Base-by-base conservation (phyloP, 177 flowering plant genomes). In the Vitis hybrid region DNA sequence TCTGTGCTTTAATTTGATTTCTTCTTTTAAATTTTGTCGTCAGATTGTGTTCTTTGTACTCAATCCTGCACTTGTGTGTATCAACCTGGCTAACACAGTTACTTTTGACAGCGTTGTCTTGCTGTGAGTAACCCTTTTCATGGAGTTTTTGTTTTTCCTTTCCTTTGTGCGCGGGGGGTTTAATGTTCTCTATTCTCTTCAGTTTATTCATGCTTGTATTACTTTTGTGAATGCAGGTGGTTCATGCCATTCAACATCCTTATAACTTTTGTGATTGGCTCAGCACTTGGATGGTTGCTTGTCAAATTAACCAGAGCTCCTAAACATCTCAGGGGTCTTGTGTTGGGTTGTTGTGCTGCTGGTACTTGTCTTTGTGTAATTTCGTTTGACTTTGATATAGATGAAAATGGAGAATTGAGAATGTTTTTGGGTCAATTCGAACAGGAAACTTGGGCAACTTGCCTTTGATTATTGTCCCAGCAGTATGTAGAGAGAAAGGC, bases 391-490 rank as follows among this genome's bases (percentile, higher is more conserved):
- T 8, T 57, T 11, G 18, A 57, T 8, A 57, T 5, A n/a, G 61
- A 14, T 58, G 27, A n/a, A 7, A 40, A 40, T 58, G 61, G 14
- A 58, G 12, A n/a, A n/a, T 11, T 40, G 7, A 9, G 21, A 27
- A 27, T 14, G 32, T n/a, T 54, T 64, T 55, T 21, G 6, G 15
- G 12, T 72, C 68, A 63, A 12, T 75, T 14, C 62, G 56, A 46
- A 65, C 82, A 92, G 96, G 96, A 64, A 90, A 92, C 74, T 56
- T 91, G 80, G 97, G 97, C 52, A 88, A 81, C 75, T 17, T 92
- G 86, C 87, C 75, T 68, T 76, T 92, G 11, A 85, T 92, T 51
- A 84, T 91, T 40, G 70, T 92, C 55, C 97, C 94, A 48, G 96
- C 97, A 27, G 80, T 92, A 7, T 92, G 97, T 70, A 83, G 82